These are phyloP conservation scores for Malus asiatica DNA, from an alignment of 306 rosid species.

Conservation along the genomic window DNA sequence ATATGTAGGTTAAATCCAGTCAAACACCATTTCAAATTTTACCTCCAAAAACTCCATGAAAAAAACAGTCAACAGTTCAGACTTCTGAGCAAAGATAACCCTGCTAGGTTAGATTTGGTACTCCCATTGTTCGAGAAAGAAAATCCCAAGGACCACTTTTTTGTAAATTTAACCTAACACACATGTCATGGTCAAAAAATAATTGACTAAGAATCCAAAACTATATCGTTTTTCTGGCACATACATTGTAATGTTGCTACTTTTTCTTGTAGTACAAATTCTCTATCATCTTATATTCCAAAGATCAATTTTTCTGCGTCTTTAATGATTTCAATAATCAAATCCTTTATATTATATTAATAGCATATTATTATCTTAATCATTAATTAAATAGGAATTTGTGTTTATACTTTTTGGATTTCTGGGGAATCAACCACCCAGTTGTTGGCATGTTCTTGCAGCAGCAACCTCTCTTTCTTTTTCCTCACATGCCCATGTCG, in stretches of 20 bases:
- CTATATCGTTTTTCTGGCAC: not conserved
- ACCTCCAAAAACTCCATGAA: not conserved
- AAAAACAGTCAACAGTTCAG: not conserved
- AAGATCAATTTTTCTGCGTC: not conserved
- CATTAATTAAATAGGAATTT: not conserved
- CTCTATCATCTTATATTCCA: not conserved
- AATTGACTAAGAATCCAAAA: not conserved
- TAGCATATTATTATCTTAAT: not conserved
- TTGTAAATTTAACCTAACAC: not conserved
- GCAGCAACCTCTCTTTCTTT: constrained; percentile 32
- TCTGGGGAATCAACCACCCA: constrained; percentile 36
- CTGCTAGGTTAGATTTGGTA: not conserved
- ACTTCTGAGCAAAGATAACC: not conserved
- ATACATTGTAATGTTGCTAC: not conserved
- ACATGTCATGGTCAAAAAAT: not conserved
- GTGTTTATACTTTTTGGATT: constrained; percentile 7
- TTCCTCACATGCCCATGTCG: constrained; percentile 69
- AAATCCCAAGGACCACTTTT: not conserved
- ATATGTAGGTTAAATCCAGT: not conserved
- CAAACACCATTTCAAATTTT: not conserved
- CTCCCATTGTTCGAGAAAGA: not conserved
- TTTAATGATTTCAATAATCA: too few species aligned
- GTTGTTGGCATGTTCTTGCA: constrained; percentile 30
- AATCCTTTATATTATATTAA: not conserved
- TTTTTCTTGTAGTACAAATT: not conserved